A percentile compares a stretch with the other conserved stretches of the same genome.
phyloP scores from a whole-genome alignment of 176 grass and related monocot species.

The Ampelocalamus luodianensis region DNA sequence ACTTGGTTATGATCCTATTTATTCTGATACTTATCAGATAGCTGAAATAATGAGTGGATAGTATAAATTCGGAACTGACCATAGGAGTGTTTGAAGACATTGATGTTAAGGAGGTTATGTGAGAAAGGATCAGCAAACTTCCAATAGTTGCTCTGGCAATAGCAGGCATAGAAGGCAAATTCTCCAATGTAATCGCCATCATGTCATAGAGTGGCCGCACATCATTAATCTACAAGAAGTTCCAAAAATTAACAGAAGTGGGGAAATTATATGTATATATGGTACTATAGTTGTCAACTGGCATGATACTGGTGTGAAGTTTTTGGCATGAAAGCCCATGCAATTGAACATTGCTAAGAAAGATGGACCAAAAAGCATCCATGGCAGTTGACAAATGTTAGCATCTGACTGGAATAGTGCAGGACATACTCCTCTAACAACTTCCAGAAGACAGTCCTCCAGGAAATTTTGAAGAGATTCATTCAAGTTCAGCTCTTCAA shows the following conservation, averaged over 20 bases:
- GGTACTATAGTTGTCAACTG: neutral
- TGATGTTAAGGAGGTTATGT: slow-evolving; percentile 87
- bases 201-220: slow-evolving; percentile 78
- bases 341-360: slow-evolving; percentile 20
- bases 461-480: slow-evolving; percentile 88
- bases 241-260: slow-evolving; percentile 37
- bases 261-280: slow-evolving; percentile 21
- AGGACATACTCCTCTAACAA: slow-evolving; percentile 86
- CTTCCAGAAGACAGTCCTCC: slow-evolving; percentile 92
- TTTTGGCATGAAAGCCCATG: neutral
- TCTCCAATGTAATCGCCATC: slow-evolving; percentile 88
- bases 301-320: slow-evolving; percentile 10
- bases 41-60: slow-evolving; percentile 3
- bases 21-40: slow-evolving; percentile 8
- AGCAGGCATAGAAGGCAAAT: slow-evolving; percentile 60
- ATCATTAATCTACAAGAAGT: slow-evolving; percentile 76
- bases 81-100: slow-evolving; percentile 56
- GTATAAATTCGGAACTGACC: slow-evolving; percentile 53
- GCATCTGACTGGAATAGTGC: slow-evolving; percentile 17
- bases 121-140: slow-evolving; percentile 91
- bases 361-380: slow-evolving; percentile 20
- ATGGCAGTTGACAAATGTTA: slow-evolving; percentile 30
- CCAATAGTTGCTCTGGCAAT: slow-evolving; percentile 85
- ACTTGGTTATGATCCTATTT: slow-evolving; percentile 5
- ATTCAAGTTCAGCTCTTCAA: slow-evolving; percentile 84